Percentiles rank a stretch among this genome's conserved stretches.
Evolutionary conservation across 805 yeast species (phyloP).

Genomic region (Hagleromyces aurorensis): DNA sequence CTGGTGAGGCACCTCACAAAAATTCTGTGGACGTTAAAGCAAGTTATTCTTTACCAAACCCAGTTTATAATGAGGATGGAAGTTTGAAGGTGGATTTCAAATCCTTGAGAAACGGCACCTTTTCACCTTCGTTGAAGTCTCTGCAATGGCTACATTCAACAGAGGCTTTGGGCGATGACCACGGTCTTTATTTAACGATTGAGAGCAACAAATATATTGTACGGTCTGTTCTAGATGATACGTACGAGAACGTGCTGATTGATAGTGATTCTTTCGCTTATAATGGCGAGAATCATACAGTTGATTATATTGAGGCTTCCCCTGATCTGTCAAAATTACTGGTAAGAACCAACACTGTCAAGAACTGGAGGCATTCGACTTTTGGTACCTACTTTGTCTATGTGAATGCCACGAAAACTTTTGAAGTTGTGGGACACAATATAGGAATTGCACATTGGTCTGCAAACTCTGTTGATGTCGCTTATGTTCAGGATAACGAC

Average conservation of each 20-base stretch:
- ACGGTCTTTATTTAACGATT: slow-evolving; percentile 57
- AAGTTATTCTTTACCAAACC: slow-evolving; percentile 10
- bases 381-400: slow-evolving; percentile 38
- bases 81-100: slow-evolving; percentile 33
- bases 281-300: slow-evolving; percentile 35
- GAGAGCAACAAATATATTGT: slow-evolving; percentile 44
- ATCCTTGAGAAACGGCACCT: slow-evolving; percentile 46
- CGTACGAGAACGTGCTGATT: slow-evolving; percentile 40
- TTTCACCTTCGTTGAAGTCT: slow-evolving; percentile 42
- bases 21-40: slow-evolving; percentile 1
- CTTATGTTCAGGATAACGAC: slow-evolving; percentile 63
- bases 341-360: slow-evolving; percentile 51
- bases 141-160: slow-evolving; percentile 62
- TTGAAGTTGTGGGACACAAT: slow-evolving; percentile 27
- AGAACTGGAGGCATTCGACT: slow-evolving; percentile 50
- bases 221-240: slow-evolving; percentile 36
- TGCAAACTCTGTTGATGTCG: slow-evolving; percentile 57
- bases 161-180: slow-evolving; percentile 43
- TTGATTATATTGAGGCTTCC: slow-evolving; percentile 53
- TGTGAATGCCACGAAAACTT: slow-evolving; percentile 23
- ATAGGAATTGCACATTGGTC: slow-evolving; percentile 58
- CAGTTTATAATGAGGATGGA: slow-evolving; percentile 16
- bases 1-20: background rate
- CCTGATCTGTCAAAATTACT: slow-evolving; percentile 56
- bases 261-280: slow-evolving; percentile 40